Base-by-base conservation (phyloP, 768 basidiomycete genomes). In the Pisolithus marmoratus region DNA sequence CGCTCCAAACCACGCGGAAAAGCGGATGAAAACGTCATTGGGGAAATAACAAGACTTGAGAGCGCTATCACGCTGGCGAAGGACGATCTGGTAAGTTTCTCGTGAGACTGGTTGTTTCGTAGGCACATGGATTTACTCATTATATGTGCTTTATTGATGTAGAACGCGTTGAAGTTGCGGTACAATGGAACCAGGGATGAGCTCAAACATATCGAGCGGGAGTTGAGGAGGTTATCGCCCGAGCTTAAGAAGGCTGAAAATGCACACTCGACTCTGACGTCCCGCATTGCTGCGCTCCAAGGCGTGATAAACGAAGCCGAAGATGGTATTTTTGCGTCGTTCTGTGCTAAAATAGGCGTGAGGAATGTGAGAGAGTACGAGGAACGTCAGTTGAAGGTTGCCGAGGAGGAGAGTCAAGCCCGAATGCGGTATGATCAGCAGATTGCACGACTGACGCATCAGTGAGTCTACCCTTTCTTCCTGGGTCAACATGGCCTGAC, bases 351-450 rank as follows among this genome's bases (percentile, higher is more conserved):
- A 58, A 93, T 97, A 57, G 79, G 82, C 9, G 85, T 96, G 7
- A 65, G 71, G 15, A 84, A 84, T 68, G 92, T 99, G 56, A 82
- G 94, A 24, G 91, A 94, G 59, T 99, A 94, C 64, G 95, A 98
- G 68, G 88, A 92, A 63, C 82, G 87, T 20, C 92, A 95, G 62
- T 74, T 97, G 27, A 89, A 86, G 66, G 80, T 90, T 22, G 91
- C 90, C 0, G 86, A 93, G 67, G 89, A 90, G 60, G 92, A 93
- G 66, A 89, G 82, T 61, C 90, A 89, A 59, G 89, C 88, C 8
- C 73, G 90, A 52, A 70, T 94, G 57, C 79, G 86, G 44, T 95
- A 83, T 58, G 85, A 93, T 57, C 88, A 84, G 5, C 92, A 94
- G 65, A 87, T 94, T 53, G 85, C 87, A 0, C 78, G 94, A 8